Evolutionary conservation across 2,329 filamentous ascomycete genomes (phyloP).

Genomic region (Colletotrichum godetiae): DNA sequence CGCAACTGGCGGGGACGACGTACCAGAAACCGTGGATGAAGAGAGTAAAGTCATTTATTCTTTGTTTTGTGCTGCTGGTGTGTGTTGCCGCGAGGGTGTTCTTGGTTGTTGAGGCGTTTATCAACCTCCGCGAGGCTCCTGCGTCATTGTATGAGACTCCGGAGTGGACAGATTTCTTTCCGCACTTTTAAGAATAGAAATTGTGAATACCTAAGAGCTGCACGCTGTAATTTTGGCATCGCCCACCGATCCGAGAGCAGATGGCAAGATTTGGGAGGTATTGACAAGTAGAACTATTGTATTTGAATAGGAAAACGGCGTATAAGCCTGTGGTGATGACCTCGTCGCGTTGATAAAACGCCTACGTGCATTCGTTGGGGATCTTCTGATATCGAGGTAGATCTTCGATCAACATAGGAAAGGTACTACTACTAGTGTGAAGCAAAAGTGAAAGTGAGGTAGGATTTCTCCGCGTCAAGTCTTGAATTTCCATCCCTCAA

Average conservation of each 20-base stretch:
- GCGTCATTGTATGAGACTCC: constrained; percentile 38
- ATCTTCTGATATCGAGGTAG: constrained; percentile 19
- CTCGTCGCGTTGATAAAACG: not conserved
- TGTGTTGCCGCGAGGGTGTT: constrained; percentile 37
- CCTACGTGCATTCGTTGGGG: constrained; percentile 10
- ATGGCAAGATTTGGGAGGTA: no score
- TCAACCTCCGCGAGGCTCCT: constrained; percentile 39
- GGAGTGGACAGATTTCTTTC: constrained; percentile 39
- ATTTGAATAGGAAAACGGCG: not conserved
- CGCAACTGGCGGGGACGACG: not conserved
- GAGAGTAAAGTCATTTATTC: not conserved
- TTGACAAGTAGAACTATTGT: not conserved
- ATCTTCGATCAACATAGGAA: not conserved
- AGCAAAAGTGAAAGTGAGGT: not conserved
- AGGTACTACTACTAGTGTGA: not conserved
- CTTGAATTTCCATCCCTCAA: constrained; percentile 36
- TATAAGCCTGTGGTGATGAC: not conserved
- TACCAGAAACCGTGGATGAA: constrained; percentile 22
- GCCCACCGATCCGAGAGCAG: not conserved
- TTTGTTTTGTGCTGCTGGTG: not conserved
- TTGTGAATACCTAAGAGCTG: not conserved
- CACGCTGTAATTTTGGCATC: not conserved
- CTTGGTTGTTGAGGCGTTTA: constrained; percentile 40
- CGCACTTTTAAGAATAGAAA: constrained; percentile 33
- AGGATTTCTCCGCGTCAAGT: not conserved